A percentile compares a stretch with the other conserved stretches of the same genome.
These are phyloP conservation scores for Trichoderma cornu-damae DNA, from an alignment of 2,329 filamentous ascomycete species.

Conservation along the genomic window DNA sequence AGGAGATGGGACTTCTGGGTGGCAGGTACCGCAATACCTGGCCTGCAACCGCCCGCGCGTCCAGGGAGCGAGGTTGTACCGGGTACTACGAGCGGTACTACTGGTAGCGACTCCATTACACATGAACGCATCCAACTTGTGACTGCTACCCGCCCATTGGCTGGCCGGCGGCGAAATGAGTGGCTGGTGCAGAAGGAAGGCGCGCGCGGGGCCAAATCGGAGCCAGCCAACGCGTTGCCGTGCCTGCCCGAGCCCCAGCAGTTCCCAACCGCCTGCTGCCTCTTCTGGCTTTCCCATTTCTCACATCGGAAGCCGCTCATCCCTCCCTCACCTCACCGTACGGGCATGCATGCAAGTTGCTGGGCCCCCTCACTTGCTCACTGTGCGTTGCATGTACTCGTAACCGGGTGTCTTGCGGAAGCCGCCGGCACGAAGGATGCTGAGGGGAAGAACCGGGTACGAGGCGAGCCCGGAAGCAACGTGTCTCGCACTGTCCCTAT, in stretches of 20 bases:
- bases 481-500: background rate
- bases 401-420: background rate
- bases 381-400: background rate
- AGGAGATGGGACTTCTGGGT: background rate
- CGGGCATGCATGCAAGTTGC: conserved; percentile 12
- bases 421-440: background rate
- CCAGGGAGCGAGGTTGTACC: background rate
- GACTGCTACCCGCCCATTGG: conserved; percentile 1
- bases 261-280: conserved; percentile 1
- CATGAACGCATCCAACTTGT: conserved; percentile 9
- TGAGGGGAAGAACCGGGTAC: background rate
- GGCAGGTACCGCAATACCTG: background rate
- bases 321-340: no score
- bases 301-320: conserved; percentile 10
- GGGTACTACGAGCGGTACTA: no score
- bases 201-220: background rate
- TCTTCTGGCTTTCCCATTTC: background rate
- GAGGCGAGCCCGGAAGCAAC: background rate
- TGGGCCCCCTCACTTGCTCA: background rate
- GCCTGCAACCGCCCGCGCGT: background rate
- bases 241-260: conserved; percentile 14
- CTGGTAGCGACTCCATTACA: background rate
- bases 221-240: conserved; percentile 8
- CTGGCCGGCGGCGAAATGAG: conserved; percentile 12
- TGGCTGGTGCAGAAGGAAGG: conserved; percentile 18